Percentiles rank a stretch among this genome's conserved stretches.
Conservation (phyloP, 257 asterid genomes). For the Cruciata laevipes region DNA sequence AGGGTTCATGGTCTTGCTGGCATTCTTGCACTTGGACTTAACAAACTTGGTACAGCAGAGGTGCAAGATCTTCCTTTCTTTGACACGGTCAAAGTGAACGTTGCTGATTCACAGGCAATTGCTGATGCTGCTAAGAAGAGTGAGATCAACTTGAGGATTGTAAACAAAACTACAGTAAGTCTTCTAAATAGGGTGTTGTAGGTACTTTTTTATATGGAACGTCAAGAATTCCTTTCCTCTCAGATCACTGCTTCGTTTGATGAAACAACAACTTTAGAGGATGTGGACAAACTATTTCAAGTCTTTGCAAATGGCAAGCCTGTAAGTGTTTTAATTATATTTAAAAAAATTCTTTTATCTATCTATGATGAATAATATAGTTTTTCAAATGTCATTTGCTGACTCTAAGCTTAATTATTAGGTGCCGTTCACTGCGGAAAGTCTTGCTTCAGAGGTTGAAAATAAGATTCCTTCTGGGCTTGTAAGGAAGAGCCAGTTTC, state of each 20-base stretch:
- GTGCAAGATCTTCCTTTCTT: conserved; percentile 88
- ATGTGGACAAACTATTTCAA: conserved; percentile 82
- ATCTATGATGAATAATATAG: background rate
- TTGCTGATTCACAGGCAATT: conserved; percentile 68
- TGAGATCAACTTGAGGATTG: conserved; percentile 68
- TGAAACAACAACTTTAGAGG: conserved; percentile 90
- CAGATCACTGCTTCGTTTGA: conserved; percentile 89
- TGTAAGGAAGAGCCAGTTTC: conserved; percentile 69
- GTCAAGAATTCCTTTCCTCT: conserved; percentile 13
- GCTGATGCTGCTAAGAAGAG: conserved; percentile 69
- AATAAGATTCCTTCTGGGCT: conserved; percentile 69
- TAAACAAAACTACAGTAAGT: conserved; percentile 73
- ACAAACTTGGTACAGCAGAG: conserved; percentile 84
- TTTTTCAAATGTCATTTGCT: background rate
- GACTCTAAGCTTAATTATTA: conserved; percentile 15
- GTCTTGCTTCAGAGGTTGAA: conserved; percentile 79
- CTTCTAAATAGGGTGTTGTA: conserved; percentile 11
- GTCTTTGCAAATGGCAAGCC: conserved; percentile 82
- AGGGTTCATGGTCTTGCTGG: conserved; percentile 97
- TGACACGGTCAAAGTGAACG: conserved; percentile 81
- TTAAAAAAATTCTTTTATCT: background rate
- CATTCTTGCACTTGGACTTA: conserved; percentile 65
- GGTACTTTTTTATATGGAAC: conserved; percentile 5
- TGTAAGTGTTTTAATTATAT: conserved; percentile 38
- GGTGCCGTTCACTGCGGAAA: conserved; percentile 80